Percentiles rank a stretch among this genome's conserved stretches.
These are phyloP conservation scores for Pestalotiopsis sp. DNA, from an alignment of 2,329 filamentous ascomycete species.

Conservation along the genomic window DNA sequence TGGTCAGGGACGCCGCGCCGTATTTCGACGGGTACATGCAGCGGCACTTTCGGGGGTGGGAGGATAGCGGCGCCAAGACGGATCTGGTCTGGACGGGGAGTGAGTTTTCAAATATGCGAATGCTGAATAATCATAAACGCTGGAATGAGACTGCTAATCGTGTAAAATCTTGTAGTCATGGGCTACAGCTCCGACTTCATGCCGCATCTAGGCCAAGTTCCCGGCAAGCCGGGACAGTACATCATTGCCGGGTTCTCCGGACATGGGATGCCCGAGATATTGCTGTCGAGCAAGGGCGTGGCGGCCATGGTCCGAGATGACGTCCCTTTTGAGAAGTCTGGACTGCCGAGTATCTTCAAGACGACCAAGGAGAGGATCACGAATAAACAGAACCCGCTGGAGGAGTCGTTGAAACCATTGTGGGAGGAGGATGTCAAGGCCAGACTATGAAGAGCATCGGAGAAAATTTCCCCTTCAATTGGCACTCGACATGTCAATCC, in stretches of 20 bases:
- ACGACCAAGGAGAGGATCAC: conserved; percentile 30
- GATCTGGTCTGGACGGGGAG: neutral
- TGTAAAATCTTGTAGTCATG: conserved; percentile 33
- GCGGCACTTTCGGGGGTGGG: too few relatives aligned
- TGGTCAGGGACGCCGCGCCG: conserved; percentile 38
- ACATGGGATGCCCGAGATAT: conserved; percentile 52
- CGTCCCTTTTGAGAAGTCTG: conserved; percentile 33
- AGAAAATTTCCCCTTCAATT: too few relatives aligned
- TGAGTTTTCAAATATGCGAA: neutral
- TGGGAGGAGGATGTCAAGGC: neutral
- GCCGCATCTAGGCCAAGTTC: conserved; percentile 46
- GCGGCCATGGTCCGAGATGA: conserved; percentile 39
- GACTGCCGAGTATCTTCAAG: conserved; percentile 38
- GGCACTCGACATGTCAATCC: too few relatives aligned
- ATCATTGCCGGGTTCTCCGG: conserved; percentile 53
- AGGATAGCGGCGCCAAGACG: too few relatives aligned
- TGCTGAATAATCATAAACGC: neutral
- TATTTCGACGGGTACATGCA: conserved; percentile 42
- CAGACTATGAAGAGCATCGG: neutral
- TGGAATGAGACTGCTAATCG: neutral
- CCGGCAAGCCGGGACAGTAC: conserved; percentile 38
- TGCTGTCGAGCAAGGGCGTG: conserved; percentile 40
- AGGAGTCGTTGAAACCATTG: neutral
- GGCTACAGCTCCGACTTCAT: conserved; percentile 42
- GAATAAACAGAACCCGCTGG: conserved; percentile 15